Base-by-base conservation (phyloP, 441 rosid species). In the Bruguiera hainesii region DNA sequence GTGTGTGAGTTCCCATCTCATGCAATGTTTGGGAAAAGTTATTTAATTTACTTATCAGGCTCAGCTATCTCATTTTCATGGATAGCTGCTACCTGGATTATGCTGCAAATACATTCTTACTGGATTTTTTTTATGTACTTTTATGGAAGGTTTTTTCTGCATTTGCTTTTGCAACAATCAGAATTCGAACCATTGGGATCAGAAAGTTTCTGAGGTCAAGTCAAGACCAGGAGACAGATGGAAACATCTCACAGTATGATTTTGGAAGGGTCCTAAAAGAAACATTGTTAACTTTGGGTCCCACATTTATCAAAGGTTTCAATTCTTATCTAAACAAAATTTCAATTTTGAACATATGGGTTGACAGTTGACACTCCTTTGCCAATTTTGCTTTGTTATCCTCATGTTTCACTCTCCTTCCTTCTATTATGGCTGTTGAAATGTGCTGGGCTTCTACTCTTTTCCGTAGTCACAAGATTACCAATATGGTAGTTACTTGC, bases 221-320 rank as follows among this genome's bases (percentile, higher is more conserved):
- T 65, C 69, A 80, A 62, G 75, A 83, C 67, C 69, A 71, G 71
- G 82, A 70, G 33, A 55, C 61, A 68, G 67, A 77, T 65, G 82
- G 80, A 63, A 83, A 73, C 68, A 74, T 77, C 59, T 82, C 91
- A 48, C 87, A 81, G 72, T 82, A 89, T 68, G 63, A 79, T 67
- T 84, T 89, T 81, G 97, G 98, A 64, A 76, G 85, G 77, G 84
- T 86, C 33, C 75, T 94, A 79, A 94, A 94, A 83, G 92, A 89
- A 80, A 87, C 96, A 61, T 76, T 91, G 92, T 81, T 94, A 60
- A 76, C 82, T 79, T 71, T 94, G 78, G 98, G 98, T 19, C 98
- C 98, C 61, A 94, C 98, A 69, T 94, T 94, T 79, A 85, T 94
- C 76, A 94, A 94, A 88, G 98, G 98, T 94, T 55, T 73, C 81